Conservation (phyloP, 192 early-diverging fungal genomes). For the Haplosporangium gracile region DNA sequence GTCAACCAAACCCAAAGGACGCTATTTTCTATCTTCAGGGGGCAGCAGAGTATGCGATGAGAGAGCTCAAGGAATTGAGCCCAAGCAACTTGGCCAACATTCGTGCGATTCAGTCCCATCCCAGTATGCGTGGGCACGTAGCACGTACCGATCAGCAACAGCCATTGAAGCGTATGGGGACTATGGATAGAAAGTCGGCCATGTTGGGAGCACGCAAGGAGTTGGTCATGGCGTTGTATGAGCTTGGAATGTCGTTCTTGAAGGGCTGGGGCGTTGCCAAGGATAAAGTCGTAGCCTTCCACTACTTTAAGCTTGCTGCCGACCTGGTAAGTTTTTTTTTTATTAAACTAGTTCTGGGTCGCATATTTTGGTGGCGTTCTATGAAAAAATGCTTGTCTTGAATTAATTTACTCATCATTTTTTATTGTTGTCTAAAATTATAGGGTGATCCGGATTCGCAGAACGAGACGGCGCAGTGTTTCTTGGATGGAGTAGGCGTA, state of each 20-base stretch:
- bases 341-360: background rate
- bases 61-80: conserved; percentile 64
- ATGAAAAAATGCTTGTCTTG: too few species aligned
- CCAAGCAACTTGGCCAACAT: conserved; percentile 31
- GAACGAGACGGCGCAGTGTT: conserved; percentile 71
- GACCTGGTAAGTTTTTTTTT: conserved; percentile 60
- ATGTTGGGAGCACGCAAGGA: conserved; percentile 67
- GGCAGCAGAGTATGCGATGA: conserved; percentile 79
- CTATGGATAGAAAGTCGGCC: conserved; percentile 26
- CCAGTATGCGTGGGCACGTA: conserved; percentile 36
- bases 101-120: conserved; percentile 21
- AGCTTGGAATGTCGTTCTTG: conserved; percentile 83
- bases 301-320: conserved; percentile 88
- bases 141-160: conserved; percentile 4
- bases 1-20: conserved; percentile 71
- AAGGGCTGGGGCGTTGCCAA: conserved; percentile 87
- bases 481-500: conserved; percentile 71
- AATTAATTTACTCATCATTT: background rate
- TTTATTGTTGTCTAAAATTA: background rate
- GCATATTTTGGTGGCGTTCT: background rate
- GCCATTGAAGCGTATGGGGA: conserved; percentile 28
- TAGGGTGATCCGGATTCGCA: conserved; percentile 78
- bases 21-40: conserved; percentile 82
- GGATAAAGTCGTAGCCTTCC: conserved; percentile 78
- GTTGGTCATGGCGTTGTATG: conserved; percentile 85